A percentile compares a stretch with the other conserved stretches of the same genome.
Evolutionary conservation across 345 rosid genomes (phyloP).

Genomic region (Syzygium jambos): DNA sequence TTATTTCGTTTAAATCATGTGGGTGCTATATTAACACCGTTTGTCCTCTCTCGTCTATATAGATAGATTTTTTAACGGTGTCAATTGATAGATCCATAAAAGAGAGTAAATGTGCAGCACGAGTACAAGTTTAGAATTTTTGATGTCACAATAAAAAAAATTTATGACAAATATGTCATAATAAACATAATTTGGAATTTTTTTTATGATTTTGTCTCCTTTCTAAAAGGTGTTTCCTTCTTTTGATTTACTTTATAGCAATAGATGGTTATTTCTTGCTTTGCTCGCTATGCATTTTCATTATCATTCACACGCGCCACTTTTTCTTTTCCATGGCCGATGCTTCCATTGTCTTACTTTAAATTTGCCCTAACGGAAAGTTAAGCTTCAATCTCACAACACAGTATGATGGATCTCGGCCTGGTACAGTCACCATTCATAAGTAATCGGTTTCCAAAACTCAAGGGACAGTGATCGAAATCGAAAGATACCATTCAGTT

Average conservation of each 20-base stretch:
- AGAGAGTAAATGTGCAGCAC: rapidly evolving
- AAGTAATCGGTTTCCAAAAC: background rate
- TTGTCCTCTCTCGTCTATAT: rapidly evolving
- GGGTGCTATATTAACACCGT: rapidly evolving
- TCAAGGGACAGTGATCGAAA: background rate
- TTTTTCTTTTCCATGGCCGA: background rate
- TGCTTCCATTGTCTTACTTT: background rate
- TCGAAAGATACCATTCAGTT: background rate
- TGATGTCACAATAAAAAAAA: background rate
- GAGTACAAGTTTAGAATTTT: background rate
- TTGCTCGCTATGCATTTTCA: background rate
- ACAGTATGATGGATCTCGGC: background rate
- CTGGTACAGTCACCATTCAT: background rate
- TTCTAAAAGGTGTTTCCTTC: background rate
- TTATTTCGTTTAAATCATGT: background rate
- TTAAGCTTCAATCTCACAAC: background rate
- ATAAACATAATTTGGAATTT: background rate
- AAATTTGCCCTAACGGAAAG: background rate
- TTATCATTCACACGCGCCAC: background rate
- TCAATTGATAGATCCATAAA: background rate
- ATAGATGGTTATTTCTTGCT: background rate
- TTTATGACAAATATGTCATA: background rate
- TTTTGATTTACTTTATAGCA: background rate
- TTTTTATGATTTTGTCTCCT: background rate
- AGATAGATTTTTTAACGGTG: background rate